Conservation (phyloP, 768 basidiomycete genomes). For the Amanita polypyramis region DNA sequence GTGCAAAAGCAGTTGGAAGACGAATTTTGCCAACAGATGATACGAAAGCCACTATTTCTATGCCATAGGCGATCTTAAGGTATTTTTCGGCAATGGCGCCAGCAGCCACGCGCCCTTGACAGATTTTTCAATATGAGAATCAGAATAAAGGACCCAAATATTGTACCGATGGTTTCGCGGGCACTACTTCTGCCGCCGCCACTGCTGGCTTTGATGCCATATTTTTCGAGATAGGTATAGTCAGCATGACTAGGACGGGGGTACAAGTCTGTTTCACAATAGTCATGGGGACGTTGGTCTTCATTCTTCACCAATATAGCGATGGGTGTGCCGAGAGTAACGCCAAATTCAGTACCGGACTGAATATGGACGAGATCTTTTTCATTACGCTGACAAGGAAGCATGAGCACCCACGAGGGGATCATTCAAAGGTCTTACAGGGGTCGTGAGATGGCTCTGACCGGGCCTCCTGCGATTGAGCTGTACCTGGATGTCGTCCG, state of each 20-base stretch:
- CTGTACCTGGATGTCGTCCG: constrained; percentile 84
- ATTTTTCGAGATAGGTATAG: constrained; percentile 96
- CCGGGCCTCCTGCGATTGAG: constrained; percentile 88
- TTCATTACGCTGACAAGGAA: constrained; percentile 65
- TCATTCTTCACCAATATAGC: constrained; percentile 95
- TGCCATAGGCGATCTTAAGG: constrained; percentile 73
- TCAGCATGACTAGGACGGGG: constrained; percentile 97
- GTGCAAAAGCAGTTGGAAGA: constrained; percentile 44
- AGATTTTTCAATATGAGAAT: neutral
- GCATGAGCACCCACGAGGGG: neutral
- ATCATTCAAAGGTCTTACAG: constrained; percentile 40
- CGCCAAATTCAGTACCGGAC: constrained; percentile 87
- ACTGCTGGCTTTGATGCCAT: constrained; percentile 93
- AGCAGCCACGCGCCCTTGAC: constrained; percentile 84
- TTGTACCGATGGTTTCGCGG: constrained; percentile 86
- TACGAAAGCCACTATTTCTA: constrained; percentile 96
- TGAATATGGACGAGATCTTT: constrained; percentile 91
- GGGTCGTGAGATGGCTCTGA: constrained; percentile 93
- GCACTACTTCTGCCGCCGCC: constrained; percentile 94
- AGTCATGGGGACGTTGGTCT: constrained; percentile 97
- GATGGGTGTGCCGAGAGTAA: constrained; percentile 96
- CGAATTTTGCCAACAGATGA: constrained; percentile 91
- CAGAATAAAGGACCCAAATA: neutral
- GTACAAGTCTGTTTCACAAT: constrained; percentile 95
- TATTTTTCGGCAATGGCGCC: constrained; percentile 98